Conservation (phyloP, 2,329 filamentous ascomycete species). For the Pseudogymnoascus sp. region DNA sequence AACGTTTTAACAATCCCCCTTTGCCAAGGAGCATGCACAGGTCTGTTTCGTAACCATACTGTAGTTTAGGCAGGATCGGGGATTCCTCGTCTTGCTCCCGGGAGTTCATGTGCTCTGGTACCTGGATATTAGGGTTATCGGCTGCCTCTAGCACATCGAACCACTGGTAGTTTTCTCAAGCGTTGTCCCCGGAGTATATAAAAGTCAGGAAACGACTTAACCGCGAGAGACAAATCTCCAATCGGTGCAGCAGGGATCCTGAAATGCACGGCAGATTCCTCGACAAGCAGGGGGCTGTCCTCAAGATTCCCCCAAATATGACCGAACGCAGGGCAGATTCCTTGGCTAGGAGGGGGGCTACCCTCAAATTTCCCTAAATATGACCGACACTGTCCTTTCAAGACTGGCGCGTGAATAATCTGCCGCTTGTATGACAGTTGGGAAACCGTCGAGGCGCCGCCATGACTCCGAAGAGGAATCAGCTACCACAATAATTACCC, state of each 20-base stretch:
- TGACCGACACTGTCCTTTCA: constrained; percentile 42
- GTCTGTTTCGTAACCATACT: neutral
- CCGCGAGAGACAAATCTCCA: neutral
- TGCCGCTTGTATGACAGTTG: constrained; percentile 44
- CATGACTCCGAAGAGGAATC: constrained; percentile 17
- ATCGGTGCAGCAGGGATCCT: neutral
- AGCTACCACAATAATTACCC: constrained; percentile 43
- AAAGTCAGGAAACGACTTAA: neutral
- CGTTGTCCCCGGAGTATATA: neutral
- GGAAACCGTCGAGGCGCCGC: constrained; percentile 30
- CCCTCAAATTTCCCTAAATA: constrained; percentile 39
- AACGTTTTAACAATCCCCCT: neutral
- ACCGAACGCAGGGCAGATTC: neutral
- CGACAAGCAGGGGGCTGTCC: neutral
- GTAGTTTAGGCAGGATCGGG: neutral
- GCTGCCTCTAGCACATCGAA: neutral
- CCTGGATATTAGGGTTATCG: neutral
- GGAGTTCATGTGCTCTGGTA: neutral
- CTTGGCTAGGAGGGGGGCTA: neutral
- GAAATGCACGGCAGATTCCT: neutral
- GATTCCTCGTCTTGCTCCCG: neutral
- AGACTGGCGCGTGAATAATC: constrained; percentile 43
- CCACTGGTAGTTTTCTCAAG: neutral
- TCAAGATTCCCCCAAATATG: neutral
- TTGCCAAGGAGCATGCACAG: neutral